Evolutionary conservation across 116 monocot species (phyloP).

Genomic region (Posidonia oceanica): DNA sequence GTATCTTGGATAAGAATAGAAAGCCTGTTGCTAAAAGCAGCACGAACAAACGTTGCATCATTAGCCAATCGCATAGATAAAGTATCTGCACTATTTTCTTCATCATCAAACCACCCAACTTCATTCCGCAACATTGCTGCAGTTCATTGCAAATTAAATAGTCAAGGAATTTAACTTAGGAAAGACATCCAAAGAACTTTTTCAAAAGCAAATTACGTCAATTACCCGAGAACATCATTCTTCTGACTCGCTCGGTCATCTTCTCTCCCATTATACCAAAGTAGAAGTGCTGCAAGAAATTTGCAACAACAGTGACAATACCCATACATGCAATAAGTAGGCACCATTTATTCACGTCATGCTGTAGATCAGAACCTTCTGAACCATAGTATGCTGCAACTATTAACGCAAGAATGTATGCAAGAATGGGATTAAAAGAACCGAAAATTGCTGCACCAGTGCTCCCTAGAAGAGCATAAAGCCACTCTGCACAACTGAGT

Average conservation of each 20-base stretch:
- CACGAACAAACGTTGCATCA: constrained; percentile 98
- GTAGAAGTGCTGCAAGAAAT: constrained; percentile 99
- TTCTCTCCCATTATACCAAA: constrained; percentile 99
- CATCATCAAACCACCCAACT: constrained; percentile 98
- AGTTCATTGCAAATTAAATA: constrained; percentile 1
- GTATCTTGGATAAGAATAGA: constrained; percentile 96
- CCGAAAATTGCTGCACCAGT: constrained; percentile 96
- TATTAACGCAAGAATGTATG: constrained; percentile 72
- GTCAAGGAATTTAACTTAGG: not conserved
- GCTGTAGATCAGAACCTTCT: constrained; percentile 26
- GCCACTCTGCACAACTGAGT: constrained; percentile 93
- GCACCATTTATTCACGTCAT: constrained; percentile 96
- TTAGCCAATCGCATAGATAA: constrained; percentile 96
- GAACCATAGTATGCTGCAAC: constrained; percentile 79
- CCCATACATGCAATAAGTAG: constrained; percentile 93
- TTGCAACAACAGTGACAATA: constrained; percentile 83
- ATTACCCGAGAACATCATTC: constrained; percentile 99
- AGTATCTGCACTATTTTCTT: constrained; percentile 91
- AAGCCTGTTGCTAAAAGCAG: constrained; percentile 96
- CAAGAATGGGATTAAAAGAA: constrained; percentile 96
- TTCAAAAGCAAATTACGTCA: not conserved
- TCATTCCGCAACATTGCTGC: constrained; percentile 94
- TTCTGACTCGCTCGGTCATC: constrained; percentile 94
- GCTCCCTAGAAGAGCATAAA: constrained; percentile 93
- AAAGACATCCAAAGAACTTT: not conserved